These are phyloP conservation scores for Lactarius evosmus DNA, from an alignment of 768 basidiomycete species.

Conservation along the genomic window DNA sequence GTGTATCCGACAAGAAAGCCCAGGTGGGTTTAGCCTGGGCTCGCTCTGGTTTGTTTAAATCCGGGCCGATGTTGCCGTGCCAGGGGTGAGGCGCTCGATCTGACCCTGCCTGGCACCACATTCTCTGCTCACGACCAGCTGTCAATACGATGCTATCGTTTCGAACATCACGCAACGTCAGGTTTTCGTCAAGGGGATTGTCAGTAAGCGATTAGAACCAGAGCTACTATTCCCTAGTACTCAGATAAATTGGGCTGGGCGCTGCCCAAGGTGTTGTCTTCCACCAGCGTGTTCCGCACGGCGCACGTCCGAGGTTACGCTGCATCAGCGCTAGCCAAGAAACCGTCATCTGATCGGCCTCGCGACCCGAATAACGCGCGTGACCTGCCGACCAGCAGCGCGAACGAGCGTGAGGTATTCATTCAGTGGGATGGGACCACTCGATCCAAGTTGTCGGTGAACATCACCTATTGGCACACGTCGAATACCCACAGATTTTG, in stretches of 20 bases:
- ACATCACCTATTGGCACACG: constrained; percentile 2
- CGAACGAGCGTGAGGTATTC: constrained; percentile 58
- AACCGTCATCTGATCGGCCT: background rate
- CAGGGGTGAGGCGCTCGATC: background rate
- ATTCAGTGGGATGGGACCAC: constrained; percentile 69
- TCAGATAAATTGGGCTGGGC: background rate
- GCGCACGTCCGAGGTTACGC: background rate
- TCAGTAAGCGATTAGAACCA: constrained; percentile 1
- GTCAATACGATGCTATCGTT: background rate
- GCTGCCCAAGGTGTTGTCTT: background rate
- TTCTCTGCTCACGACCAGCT: too few species aligned
- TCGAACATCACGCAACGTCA: background rate
- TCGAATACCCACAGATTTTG: background rate
- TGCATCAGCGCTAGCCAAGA: background rate
- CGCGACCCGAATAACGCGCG: background rate
- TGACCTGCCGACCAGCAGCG: constrained; percentile 39
- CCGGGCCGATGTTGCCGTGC: background rate
- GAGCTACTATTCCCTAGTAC: background rate
- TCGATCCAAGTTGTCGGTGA: constrained; percentile 75
- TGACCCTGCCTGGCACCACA: too few species aligned
- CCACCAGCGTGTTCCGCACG: background rate
- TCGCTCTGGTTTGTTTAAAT: background rate
- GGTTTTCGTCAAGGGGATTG: background rate
- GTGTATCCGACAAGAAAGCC: too few species aligned
- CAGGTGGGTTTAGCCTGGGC: too few species aligned